A percentile compares a stretch with the other conserved stretches of the same genome.
Conservation (phyloP, 164 flowering plant species). For the Kingdonia uniflora region DNA sequence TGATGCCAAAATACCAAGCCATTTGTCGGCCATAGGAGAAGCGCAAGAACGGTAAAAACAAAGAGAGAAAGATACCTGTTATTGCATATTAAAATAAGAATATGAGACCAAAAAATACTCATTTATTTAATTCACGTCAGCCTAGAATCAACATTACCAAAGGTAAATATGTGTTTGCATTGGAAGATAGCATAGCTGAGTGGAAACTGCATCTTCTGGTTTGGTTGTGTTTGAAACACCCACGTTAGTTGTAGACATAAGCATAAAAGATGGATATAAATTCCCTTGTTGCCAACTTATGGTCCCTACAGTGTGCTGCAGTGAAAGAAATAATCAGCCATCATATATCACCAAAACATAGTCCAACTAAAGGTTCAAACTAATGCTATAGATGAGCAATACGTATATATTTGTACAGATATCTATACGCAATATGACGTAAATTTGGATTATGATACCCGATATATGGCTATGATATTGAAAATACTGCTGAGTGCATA, state of each 20-base stretch:
- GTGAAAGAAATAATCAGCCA: conserved; percentile 10
- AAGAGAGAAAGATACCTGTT: conserved; percentile 64
- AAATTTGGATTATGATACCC: too few species aligned
- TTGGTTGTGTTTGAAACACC: conserved; percentile 24
- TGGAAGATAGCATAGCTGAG: conserved; percentile 78
- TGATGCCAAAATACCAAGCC: conserved; percentile 23
- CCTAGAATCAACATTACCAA: conserved; percentile 41
- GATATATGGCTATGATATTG: too few species aligned
- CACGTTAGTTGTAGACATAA: conserved; percentile 44
- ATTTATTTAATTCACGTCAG: not conserved
- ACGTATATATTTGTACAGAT: too few species aligned
- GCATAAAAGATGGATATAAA: conserved; percentile 90
- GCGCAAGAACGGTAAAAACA: conserved; percentile 43
- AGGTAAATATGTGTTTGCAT: conserved; percentile 63
- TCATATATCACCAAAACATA: conserved; percentile 1
- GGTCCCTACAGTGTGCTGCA: conserved; percentile 92
- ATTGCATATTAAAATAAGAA: not conserved
- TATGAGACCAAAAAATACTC: conserved; percentile 5
- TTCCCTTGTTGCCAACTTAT: conserved; percentile 98
- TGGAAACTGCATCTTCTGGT: conserved; percentile 30
- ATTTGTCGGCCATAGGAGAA: conserved; percentile 57
- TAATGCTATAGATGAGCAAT: too few species aligned
- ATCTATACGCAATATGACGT: too few species aligned
- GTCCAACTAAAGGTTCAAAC: too few species aligned
- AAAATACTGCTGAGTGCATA: too few species aligned